Evolutionary conservation across 768 basidiomycete species (phyloP).

Genomic region (Auriculariales sp.): DNA sequence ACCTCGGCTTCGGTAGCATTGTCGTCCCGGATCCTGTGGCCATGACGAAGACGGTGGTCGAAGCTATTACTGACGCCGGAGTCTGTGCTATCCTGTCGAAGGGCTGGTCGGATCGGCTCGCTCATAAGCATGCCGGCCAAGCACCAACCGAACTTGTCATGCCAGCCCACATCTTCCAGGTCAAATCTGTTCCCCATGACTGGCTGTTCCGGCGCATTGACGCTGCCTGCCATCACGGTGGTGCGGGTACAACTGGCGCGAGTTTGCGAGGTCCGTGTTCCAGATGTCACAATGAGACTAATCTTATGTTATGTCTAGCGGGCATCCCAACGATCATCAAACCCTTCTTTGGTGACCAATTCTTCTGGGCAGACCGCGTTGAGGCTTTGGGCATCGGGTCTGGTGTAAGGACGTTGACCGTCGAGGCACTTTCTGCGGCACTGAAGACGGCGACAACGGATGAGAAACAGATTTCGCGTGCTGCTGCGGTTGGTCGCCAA

Average conservation of each 20-base stretch:
- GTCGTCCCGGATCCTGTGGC: constrained; percentile 88
- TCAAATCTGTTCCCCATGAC: constrained; percentile 83
- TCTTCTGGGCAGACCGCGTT: constrained; percentile 97
- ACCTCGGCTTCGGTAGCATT: constrained; percentile 95
- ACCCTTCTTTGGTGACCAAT: constrained; percentile 97
- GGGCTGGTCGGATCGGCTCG: constrained; percentile 91
- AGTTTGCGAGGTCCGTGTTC: constrained; percentile 65
- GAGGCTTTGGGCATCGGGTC: constrained; percentile 88
- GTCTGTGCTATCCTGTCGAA: constrained; percentile 91
- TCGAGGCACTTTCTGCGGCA: constrained; percentile 63
- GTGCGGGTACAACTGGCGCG: constrained; percentile 92
- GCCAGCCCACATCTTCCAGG: constrained; percentile 67
- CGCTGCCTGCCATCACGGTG: constrained; percentile 97
- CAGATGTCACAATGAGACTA: not conserved
- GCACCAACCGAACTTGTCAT: constrained; percentile 53
- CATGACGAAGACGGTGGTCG: constrained; percentile 84
- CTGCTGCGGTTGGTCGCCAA: constrained; percentile 69
- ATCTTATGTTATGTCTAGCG: constrained; percentile 27
- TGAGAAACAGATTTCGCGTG: constrained; percentile 75
- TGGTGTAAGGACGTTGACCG: constrained; percentile 76
- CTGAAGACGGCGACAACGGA: constrained; percentile 74
- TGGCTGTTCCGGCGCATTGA: constrained; percentile 92
- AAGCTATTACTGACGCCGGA: constrained; percentile 74
- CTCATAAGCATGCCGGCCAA: constrained; percentile 42
- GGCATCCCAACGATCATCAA: constrained; percentile 92